Evolutionary conservation across 2,329 filamentous ascomycete genomes (phyloP), one percentile per base, ranked within the genome.

Genomic region (Fusarium udum): DNA sequence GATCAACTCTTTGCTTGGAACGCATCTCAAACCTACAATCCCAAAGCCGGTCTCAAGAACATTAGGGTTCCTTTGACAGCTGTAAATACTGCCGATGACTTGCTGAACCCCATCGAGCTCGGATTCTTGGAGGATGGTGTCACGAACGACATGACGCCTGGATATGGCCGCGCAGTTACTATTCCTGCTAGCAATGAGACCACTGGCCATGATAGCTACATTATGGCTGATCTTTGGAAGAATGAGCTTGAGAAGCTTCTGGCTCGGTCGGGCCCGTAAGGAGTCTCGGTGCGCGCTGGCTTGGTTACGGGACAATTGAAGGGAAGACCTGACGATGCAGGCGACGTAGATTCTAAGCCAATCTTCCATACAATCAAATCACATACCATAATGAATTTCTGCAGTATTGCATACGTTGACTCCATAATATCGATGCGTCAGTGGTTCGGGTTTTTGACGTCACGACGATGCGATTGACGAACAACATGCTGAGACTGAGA

Each of bases 1-100:
- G 66, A 71, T 55, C 61, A 73, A 1, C 32, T 73, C 28, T 73
- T 45, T 9, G 70, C 66, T 4, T 73, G 66, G 71, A 71, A 73
- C 4, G 49, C 71, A 6, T 73, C 70, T 3, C 18, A 66, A 0
- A 55, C 57, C 0, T 73, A 63, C 5, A 45, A 58, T 16, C 70
- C 71, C 4, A 61, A 67, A 4, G 43, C 48, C 3, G 48, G 48
- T 0, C 61, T 73, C 0, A 65, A 69, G 3, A 72, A 45, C 0
- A 73, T 73, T 16, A 49, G 28, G 1, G 71, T 49, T n/a, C 66
- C 70, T 24, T 8, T 73, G 22, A 73, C 66, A 16, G 70, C 66
- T 0, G 61, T 73, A 0, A 71, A 73, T 13, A 73, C 71, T 8
- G 70, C 66, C 1, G 70, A 73, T 42, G 71, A 73, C 7, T 67